Conservation (phyloP, 306 rosid species). For the Aeschynomene evenia region DNA sequence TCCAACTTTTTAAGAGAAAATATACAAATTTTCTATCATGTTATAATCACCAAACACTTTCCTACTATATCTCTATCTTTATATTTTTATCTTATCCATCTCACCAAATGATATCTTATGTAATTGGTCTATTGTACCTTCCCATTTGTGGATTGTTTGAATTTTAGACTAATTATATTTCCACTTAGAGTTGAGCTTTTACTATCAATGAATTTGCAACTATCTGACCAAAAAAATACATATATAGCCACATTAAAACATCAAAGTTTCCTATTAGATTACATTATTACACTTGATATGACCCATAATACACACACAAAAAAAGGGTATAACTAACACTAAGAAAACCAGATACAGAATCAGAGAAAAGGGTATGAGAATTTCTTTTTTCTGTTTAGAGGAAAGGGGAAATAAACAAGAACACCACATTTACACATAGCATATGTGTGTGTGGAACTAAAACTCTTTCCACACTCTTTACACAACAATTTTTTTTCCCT, state of each 20-base stretch:
- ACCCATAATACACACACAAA: slow-evolving; percentile 19
- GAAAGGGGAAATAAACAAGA: not conserved
- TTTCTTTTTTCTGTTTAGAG: slow-evolving; percentile 1
- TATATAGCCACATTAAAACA: not conserved
- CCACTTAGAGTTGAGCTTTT: too few relatives aligned
- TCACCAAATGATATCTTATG: too few relatives aligned
- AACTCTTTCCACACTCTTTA: slow-evolving; percentile 37
- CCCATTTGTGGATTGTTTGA: too few relatives aligned
- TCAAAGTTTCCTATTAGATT: not conserved
- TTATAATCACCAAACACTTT: too few relatives aligned
- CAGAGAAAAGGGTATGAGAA: not conserved
- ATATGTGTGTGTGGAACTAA: slow-evolving; percentile 25
- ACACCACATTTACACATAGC: slow-evolving; percentile 42
- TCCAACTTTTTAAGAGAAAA: too few relatives aligned
- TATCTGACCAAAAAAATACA: too few relatives aligned
- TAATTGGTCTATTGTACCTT: too few relatives aligned
- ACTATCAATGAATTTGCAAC: too few relatives aligned
- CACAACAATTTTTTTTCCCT: slow-evolving; percentile 40
- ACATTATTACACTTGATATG: slow-evolving; percentile 28
- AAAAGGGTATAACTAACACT: slow-evolving; percentile 5
- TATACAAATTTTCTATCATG: too few relatives aligned
- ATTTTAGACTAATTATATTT: too few relatives aligned
- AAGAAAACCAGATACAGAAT: not conserved
- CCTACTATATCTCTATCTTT: too few relatives aligned
- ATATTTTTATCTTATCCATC: too few relatives aligned